These are phyloP conservation scores for Aureobasidium lini DNA, from an alignment of 2,329 filamentous ascomycete species.

Conservation along the genomic window DNA sequence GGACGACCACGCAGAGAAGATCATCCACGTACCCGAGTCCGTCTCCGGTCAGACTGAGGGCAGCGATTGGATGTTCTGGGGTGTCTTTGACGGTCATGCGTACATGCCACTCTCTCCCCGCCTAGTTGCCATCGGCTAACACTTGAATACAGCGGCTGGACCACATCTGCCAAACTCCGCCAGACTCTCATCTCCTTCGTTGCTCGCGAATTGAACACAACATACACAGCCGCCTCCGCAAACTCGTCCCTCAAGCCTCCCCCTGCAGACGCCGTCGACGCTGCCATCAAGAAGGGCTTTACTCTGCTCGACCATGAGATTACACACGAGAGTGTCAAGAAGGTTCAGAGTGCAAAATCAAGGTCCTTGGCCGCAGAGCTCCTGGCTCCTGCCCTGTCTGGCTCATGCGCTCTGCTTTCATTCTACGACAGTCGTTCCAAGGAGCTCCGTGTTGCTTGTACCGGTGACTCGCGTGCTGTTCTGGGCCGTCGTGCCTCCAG, in stretches of 20 bases:
- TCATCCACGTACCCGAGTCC: conserved; percentile 73
- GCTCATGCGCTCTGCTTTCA: conserved; percentile 91
- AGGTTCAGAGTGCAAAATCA: conserved; percentile 80
- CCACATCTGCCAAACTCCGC: conserved; percentile 89
- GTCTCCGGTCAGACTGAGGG: conserved; percentile 49
- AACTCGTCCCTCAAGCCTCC: conserved; percentile 56
- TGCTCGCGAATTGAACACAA: conserved; percentile 82
- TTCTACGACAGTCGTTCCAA: conserved; percentile 91
- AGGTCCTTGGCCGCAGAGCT: conserved; percentile 88
- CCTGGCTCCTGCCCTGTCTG: conserved; percentile 84
- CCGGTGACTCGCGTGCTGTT: conserved; percentile 91
- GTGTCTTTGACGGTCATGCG: conserved; percentile 96
- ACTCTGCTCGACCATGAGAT: conserved; percentile 87
- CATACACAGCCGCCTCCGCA: conserved; percentile 68
- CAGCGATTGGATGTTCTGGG: conserved; percentile 99
- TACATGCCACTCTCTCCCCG: conserved; percentile 35
- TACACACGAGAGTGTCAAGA: conserved; percentile 84
- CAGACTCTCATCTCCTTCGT: conserved; percentile 90
- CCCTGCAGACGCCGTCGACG: conserved; percentile 71
- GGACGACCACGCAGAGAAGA: conserved; percentile 97
- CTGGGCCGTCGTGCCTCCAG: conserved; percentile 68
- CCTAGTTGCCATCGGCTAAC: neutral
- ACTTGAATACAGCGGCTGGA: conserved; percentile 73
- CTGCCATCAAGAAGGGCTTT: conserved; percentile 89
- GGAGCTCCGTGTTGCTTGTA: conserved; percentile 86